phyloP scores from a whole-genome alignment of 495 filamentous ascomycete species.

The Collariella sp. region DNA sequence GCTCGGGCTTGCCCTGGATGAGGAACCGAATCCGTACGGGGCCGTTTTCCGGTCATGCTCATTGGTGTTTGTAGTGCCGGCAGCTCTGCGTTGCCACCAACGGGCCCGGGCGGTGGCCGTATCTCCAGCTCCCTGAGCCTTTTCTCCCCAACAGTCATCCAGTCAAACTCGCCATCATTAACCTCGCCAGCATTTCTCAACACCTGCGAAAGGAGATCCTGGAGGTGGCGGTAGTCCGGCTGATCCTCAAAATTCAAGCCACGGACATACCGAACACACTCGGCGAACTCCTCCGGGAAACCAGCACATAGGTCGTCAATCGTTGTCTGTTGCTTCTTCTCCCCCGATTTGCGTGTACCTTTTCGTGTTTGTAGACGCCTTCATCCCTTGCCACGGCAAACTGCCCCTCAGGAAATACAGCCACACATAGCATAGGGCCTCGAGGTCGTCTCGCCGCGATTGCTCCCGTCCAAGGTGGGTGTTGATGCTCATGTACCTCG shows the following conservation, averaged over 20 bases:
- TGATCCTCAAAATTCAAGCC: slow-evolving; percentile 98
- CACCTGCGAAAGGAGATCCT: slow-evolving; percentile 93
- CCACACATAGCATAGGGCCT: slow-evolving; percentile 95
- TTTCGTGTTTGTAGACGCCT: slow-evolving; percentile 99
- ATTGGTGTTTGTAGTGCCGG: too few species aligned
- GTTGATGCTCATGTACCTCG: slow-evolving; percentile 99
- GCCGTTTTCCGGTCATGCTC: too few species aligned
- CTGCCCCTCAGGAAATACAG: slow-evolving; percentile 98
- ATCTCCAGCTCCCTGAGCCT: too few species aligned
- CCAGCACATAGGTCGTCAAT: slow-evolving; percentile 97
- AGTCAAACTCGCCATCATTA: slow-evolving; percentile 98
- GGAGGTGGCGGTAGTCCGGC: slow-evolving; percentile 95
- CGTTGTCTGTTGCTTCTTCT: slow-evolving; percentile 97
- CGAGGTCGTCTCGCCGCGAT: slow-evolving; percentile 90
- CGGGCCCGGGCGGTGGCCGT: too few species aligned
- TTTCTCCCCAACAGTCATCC: too few species aligned
- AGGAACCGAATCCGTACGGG: too few species aligned
- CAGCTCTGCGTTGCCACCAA: too few species aligned
- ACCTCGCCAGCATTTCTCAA: slow-evolving; percentile 88
- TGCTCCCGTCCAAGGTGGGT: slow-evolving; percentile 96
- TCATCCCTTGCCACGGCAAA: slow-evolving; percentile 95
- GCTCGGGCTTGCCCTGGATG: too few species aligned
- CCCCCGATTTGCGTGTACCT: slow-evolving; percentile 99
- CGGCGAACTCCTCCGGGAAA: slow-evolving; percentile 95
- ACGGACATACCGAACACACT: slow-evolving; percentile 92